These are phyloP conservation scores for Penicillium longicatenatum DNA, from an alignment of 495 filamentous ascomycete genomes.

Conservation along the genomic window DNA sequence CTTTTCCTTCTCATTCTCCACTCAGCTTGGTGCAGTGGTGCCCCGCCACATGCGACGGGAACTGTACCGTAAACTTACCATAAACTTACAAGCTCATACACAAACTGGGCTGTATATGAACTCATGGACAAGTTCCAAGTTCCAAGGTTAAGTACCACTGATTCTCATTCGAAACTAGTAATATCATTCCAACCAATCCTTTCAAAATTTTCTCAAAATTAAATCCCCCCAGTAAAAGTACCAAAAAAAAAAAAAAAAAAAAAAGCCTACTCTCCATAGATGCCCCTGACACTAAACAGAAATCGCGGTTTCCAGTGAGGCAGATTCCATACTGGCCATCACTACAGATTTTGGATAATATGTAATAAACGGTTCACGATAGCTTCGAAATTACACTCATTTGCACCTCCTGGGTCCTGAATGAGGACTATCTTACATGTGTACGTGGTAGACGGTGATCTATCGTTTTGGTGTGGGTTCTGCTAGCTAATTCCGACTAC, in stretches of 20 bases:
- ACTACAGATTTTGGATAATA: slow-evolving; percentile 11
- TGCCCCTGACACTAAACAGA: slow-evolving; percentile 8
- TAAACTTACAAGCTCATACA: slow-evolving; percentile 14
- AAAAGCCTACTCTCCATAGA: slow-evolving; percentile 7
- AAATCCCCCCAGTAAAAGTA: neutral
- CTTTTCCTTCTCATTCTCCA: slow-evolving; percentile 8
- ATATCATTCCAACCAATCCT: slow-evolving; percentile 5
- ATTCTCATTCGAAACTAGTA: slow-evolving; percentile 3
- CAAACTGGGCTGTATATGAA: neutral
- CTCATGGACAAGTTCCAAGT: too few species aligned
- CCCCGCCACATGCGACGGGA: slow-evolving; percentile 5
- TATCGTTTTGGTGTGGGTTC: too few species aligned
- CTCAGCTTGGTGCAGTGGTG: slow-evolving; percentile 8
- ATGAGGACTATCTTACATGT: slow-evolving; percentile 3
- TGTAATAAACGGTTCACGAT: slow-evolving; percentile 1
- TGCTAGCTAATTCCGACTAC: neutral
- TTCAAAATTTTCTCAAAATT: neutral
- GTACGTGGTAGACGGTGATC: neutral
- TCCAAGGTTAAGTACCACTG: slow-evolving; percentile 9
- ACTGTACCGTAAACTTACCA: slow-evolving; percentile 10
- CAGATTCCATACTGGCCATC: slow-evolving; percentile 7
- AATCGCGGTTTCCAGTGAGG: slow-evolving; percentile 9
- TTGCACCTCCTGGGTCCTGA: neutral
- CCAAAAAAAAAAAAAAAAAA: neutral
- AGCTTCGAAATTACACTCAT: slow-evolving; percentile 8